Evolutionary conservation across 1,284 basidiomycete genomes (phyloP).

Genomic region (Golubevia pallescens): DNA sequence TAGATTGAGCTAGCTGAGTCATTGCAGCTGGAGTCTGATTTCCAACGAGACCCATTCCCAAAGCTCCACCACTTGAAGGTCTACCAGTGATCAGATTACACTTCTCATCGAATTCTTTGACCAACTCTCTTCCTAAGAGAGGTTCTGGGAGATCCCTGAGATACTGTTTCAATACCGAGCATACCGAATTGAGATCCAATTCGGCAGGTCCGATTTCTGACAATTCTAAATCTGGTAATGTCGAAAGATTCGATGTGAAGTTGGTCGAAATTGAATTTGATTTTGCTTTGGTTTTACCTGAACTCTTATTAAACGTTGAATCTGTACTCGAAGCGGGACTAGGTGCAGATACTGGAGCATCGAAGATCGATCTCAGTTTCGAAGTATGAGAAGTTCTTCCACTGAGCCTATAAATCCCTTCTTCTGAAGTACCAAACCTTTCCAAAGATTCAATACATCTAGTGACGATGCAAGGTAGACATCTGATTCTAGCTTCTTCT

Average conservation of each 20-base stretch:
- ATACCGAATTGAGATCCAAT: slow-evolving; percentile 57
- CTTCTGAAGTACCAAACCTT: slow-evolving; percentile 47
- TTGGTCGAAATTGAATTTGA: background rate
- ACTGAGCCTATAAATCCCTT: slow-evolving; percentile 57
- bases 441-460: slow-evolving; percentile 55
- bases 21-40: background rate
- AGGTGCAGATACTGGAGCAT: slow-evolving; percentile 13
- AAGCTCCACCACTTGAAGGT: background rate
- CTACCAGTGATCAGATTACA: slow-evolving; percentile 7
- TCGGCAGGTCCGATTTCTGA: slow-evolving; percentile 49
- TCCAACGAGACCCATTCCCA: slow-evolving; percentile 1
- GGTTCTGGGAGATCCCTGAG: slow-evolving; percentile 49
- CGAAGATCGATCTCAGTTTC: slow-evolving; percentile 36
- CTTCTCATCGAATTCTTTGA: slow-evolving; percentile 21
- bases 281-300: background rate
- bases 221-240: slow-evolving; percentile 32
- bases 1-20: background rate
- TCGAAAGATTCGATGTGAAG: background rate
- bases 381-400: slow-evolving; percentile 52
- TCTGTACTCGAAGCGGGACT: background rate
- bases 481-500: slow-evolving; percentile 29
- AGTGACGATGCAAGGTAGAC: slow-evolving; percentile 43
- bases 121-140: slow-evolving; percentile 22
- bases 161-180: slow-evolving; percentile 55
- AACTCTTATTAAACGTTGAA: too few relatives aligned